phyloP scores from a whole-genome alignment of 768 basidiomycete species.

The Russula lepida region DNA sequence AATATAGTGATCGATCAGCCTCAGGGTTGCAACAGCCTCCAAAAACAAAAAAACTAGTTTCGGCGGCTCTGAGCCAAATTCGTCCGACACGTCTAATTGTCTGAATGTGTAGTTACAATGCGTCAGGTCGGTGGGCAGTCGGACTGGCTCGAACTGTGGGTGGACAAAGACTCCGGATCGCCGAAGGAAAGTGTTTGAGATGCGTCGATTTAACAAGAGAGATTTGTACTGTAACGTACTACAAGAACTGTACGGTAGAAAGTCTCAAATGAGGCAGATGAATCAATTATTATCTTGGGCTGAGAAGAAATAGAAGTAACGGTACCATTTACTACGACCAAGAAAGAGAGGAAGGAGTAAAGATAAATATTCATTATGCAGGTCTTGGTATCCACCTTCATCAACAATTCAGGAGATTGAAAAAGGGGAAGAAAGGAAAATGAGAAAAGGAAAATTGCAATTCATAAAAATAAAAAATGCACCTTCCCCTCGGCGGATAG shows the following conservation, averaged over 20 bases:
- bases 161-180: too few species aligned
- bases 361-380: neutral
- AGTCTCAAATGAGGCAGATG: neutral
- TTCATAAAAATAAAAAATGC: neutral
- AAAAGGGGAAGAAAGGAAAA: neutral
- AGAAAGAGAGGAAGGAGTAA: too few species aligned
- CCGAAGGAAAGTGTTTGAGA: neutral
- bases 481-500: neutral
- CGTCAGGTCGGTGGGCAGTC: too few species aligned
- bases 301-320: neutral
- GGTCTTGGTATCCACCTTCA: neutral
- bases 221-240: constrained; percentile 9
- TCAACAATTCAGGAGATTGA: neutral
- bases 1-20: too few species aligned
- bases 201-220: neutral
- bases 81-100: too few species aligned
- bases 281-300: constrained; percentile 8
- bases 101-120: too few species aligned
- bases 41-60: too few species aligned
- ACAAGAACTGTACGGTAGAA: constrained; percentile 8
- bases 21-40: too few species aligned
- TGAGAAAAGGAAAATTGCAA: neutral
- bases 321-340: neutral
- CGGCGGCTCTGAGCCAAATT: too few species aligned
- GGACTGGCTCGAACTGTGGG: too few species aligned